Percentiles rank a stretch among this genome's conserved stretches.
phyloP scores from a whole-genome alignment of 441 rosid species.

The Gossypium laxum region DNA sequence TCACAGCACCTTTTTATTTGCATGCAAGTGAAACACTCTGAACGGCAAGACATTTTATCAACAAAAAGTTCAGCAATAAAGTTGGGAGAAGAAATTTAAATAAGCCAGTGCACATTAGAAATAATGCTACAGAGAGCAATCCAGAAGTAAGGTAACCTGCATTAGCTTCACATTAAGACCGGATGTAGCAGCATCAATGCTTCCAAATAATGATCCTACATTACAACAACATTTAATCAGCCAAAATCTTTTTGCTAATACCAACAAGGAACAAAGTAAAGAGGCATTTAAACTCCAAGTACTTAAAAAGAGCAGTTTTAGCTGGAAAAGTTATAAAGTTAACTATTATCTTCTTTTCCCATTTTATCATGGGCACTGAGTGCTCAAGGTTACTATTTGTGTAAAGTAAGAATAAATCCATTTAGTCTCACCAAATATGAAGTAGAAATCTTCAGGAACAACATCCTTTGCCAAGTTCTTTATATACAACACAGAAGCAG shows the following conservation, averaged over 20 bases:
- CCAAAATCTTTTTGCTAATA: not conserved
- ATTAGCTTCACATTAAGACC: slow-evolving; percentile 66
- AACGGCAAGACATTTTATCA: not conserved
- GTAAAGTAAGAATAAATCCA: not conserved
- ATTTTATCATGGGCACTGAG: not conserved
- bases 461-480: slow-evolving; percentile 90
- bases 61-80: not conserved
- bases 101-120: not conserved
- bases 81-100: not conserved
- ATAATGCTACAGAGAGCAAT: not conserved
- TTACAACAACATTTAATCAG: slow-evolving; percentile 13
- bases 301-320: not conserved
- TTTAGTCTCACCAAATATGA: slow-evolving; percentile 62
- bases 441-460: slow-evolving; percentile 63
- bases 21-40: not conserved
- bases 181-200: slow-evolving; percentile 53
- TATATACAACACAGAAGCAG: slow-evolving; percentile 66
- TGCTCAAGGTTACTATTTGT: not conserved
- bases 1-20: not conserved
- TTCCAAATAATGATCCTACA: slow-evolving; percentile 84
- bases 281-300: not conserved
- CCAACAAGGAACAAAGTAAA: slow-evolving; percentile 3
- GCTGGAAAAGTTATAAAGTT: not conserved
- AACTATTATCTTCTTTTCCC: not conserved
- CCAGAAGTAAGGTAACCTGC: slow-evolving; percentile 46